Conservation (phyloP, 1,139 yeast genomes). For the Saccharomyces pastorianus region DNA sequence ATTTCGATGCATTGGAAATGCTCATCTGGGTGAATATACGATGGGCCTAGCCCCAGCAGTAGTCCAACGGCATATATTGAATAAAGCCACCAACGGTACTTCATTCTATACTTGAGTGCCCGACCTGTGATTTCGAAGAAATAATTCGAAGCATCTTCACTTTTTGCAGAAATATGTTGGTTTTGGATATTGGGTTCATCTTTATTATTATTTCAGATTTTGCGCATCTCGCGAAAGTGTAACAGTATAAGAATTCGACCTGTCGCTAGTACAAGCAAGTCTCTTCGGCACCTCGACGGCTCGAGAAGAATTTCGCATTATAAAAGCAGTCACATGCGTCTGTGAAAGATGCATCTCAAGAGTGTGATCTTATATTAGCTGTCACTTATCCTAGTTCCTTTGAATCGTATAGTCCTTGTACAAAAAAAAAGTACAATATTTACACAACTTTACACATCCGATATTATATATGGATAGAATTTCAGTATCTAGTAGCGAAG, state of each 20-base stretch:
- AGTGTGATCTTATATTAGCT: too few relatives aligned
- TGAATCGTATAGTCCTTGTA: too few relatives aligned
- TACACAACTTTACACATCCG: too few relatives aligned
- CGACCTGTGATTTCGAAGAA: neutral
- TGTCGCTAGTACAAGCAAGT: neutral
- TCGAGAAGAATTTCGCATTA: too few relatives aligned
- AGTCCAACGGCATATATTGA: slow-evolving; percentile 38
- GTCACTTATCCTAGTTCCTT: too few relatives aligned
- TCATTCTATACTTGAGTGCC: neutral
- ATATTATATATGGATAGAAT: too few relatives aligned
- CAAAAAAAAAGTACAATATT: too few relatives aligned
- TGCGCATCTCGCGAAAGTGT: neutral
- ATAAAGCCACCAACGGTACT: neutral
- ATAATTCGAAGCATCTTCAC: neutral
- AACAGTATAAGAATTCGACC: neutral
- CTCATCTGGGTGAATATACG: slow-evolving; percentile 96
- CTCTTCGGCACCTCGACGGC: neutral
- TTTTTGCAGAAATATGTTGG: too few relatives aligned
- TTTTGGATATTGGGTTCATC: neutral
- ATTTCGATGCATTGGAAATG: slow-evolving; percentile 86
- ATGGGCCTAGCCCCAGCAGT: slow-evolving; percentile 56
- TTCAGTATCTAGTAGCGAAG: too few relatives aligned
- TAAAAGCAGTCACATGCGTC: too few relatives aligned
- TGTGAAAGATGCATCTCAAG: too few relatives aligned
- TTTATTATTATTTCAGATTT: neutral